These are phyloP conservation scores for Gossypium stocksii DNA, from an alignment of 345 rosid species.

Conservation along the genomic window DNA sequence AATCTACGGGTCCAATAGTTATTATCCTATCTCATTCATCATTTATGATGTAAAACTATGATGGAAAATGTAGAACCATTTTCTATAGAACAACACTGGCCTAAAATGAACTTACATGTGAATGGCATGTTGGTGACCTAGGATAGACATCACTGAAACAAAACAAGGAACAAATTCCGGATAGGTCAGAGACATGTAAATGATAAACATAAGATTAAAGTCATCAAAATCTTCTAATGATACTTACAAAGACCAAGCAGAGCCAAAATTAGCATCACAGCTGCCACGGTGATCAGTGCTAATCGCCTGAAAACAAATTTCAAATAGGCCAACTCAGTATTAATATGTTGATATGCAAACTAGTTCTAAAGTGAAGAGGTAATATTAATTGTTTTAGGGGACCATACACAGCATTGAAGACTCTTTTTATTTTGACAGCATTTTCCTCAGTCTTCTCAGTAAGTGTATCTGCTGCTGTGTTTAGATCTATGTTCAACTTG, in stretches of 20 bases:
- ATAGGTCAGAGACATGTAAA: constrained; percentile 12
- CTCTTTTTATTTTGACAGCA: constrained; percentile 58
- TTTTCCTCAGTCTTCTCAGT: constrained; percentile 65
- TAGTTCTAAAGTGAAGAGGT: background rate
- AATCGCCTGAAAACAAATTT: constrained; percentile 51
- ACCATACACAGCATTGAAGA: constrained; percentile 67
- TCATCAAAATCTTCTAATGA: constrained; percentile 1
- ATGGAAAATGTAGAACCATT: background rate
- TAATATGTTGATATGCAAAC: background rate
- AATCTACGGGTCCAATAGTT: background rate
- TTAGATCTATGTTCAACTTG: constrained; percentile 66
- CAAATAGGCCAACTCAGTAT: constrained; percentile 6
- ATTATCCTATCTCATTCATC: background rate
- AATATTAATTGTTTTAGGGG: constrained; percentile 16
- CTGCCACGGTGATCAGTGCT: constrained; percentile 71
- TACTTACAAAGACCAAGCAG: constrained; percentile 80
- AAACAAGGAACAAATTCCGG: constrained; percentile 15
- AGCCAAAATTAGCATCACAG: constrained; percentile 78
- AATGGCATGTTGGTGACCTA: constrained; percentile 68
- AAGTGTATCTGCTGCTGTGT: constrained; percentile 65
- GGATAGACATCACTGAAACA: constrained; percentile 63
- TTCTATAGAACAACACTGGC: background rate
- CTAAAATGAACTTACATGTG: constrained; percentile 52
- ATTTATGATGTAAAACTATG: background rate
- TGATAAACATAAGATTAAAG: constrained; percentile 11